Percentiles rank a stretch among this genome's conserved stretches.
Conservation (phyloP, 495 filamentous ascomycete species). For the Daldinia decipiens region DNA sequence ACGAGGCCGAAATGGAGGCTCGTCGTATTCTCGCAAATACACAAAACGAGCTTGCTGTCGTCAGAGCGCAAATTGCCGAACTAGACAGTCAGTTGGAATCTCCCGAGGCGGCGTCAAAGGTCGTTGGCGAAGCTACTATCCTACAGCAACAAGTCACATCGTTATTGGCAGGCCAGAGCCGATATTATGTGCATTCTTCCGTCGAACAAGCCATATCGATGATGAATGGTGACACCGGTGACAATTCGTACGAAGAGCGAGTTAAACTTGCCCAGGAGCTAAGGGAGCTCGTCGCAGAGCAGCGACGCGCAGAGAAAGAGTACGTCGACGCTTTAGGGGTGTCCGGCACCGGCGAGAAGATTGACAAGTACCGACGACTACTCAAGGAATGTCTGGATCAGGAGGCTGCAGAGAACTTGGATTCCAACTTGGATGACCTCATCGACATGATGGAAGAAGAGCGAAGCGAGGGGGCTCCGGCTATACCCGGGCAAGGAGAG, state of each 20-base stretch:
- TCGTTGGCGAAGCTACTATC: constrained; percentile 49
- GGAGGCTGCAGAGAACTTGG: constrained; percentile 58
- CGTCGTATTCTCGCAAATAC: constrained; percentile 64
- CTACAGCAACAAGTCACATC: constrained; percentile 52
- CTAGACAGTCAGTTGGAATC: constrained; percentile 56
- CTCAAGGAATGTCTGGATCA: constrained; percentile 57
- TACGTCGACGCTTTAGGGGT: constrained; percentile 60
- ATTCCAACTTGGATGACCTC: constrained; percentile 58
- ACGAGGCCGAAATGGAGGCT: constrained; percentile 66
- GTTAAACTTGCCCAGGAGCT: constrained; percentile 55
- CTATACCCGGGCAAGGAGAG: constrained; percentile 36
- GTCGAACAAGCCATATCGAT: constrained; percentile 49
- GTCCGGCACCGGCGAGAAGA: constrained; percentile 59
- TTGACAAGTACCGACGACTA: constrained; percentile 60
- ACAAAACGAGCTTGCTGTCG: constrained; percentile 62
- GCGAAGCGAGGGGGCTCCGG: constrained; percentile 37
- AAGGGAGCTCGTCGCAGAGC: constrained; percentile 49
- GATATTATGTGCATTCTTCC: constrained; percentile 51
- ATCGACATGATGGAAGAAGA: constrained; percentile 65
- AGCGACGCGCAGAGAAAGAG: constrained; percentile 54
- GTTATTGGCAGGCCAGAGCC: constrained; percentile 55
- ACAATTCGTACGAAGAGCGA: constrained; percentile 51
- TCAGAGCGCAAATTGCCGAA: constrained; percentile 61
- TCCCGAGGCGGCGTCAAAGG: constrained; percentile 56
- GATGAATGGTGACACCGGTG: constrained; percentile 49